Conservation (phyloP, 495 filamentous ascomycete genomes). For the Clohesyomyces aquaticus region DNA sequence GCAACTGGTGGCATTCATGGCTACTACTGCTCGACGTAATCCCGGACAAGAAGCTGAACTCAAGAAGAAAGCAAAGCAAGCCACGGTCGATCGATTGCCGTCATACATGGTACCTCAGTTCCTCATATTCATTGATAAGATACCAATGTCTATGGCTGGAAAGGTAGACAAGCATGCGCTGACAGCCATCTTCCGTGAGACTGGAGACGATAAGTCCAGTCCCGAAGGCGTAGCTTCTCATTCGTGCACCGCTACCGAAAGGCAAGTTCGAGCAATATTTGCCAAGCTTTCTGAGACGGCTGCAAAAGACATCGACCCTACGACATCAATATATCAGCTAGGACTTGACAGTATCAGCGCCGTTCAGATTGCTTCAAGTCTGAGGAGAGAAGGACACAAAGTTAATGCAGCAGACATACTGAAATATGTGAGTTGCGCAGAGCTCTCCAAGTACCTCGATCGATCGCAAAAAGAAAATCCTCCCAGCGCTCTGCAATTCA, state of each 20-base stretch:
- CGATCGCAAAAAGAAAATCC: background rate
- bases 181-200: conserved; percentile 37
- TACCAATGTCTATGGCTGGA: conserved; percentile 44
- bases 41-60: conserved; percentile 5
- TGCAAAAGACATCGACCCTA: conserved; percentile 29
- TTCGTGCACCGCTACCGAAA: conserved; percentile 57
- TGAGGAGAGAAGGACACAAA: conserved; percentile 44
- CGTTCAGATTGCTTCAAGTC: conserved; percentile 46
- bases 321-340: conserved; percentile 49
- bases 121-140: conserved; percentile 31
- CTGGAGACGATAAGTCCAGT: conserved; percentile 3
- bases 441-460: conserved; percentile 49
- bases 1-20: conserved; percentile 40
- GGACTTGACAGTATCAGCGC: conserved; percentile 53
- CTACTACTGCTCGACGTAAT: background rate
- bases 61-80: conserved; percentile 13
- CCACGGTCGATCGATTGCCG: conserved; percentile 24
- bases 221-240: background rate
- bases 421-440: conserved; percentile 58
- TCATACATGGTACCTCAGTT: conserved; percentile 41
- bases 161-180: conserved; percentile 50
- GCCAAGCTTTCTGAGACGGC: conserved; percentile 54
- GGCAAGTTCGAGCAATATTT: conserved; percentile 59
- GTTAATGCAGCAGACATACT: conserved; percentile 71
- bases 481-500: conserved; percentile 9